A percentile compares a stretch with the other conserved stretches of the same genome.
These are phyloP conservation scores for Penicillium sp. DNA, from an alignment of 2,329 filamentous ascomycete species.

Conservation along the genomic window DNA sequence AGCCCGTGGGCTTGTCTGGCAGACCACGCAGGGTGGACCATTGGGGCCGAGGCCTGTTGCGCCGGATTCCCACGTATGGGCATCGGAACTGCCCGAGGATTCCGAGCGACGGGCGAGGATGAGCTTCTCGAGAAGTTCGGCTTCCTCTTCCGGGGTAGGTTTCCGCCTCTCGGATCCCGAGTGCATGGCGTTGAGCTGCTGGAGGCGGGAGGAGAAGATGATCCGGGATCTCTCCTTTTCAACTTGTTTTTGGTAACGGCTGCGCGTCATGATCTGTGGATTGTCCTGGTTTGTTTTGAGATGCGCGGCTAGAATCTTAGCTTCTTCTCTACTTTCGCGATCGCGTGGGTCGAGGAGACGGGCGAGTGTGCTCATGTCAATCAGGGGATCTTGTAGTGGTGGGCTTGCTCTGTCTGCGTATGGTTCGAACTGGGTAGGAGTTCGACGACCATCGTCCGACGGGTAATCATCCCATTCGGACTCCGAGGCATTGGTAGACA, in stretches of 20 bases:
- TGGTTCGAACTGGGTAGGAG: conserved; percentile 63
- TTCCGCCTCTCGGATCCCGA: conserved; percentile 20
- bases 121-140: conserved; percentile 50
- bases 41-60: conserved; percentile 63
- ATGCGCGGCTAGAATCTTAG: conserved; percentile 70
- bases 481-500: conserved; percentile 45
- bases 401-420: conserved; percentile 42
- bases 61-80: conserved; percentile 56
- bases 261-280: conserved; percentile 65
- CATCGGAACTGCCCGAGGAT: conserved; percentile 8
- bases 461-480: conserved; percentile 44
- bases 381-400: conserved; percentile 52
- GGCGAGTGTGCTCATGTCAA: conserved; percentile 63
- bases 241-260: conserved; percentile 60
- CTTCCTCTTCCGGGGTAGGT: conserved; percentile 47
- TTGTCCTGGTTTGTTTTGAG: conserved; percentile 50
- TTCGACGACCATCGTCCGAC: conserved; percentile 48
- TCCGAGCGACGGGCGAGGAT: conserved; percentile 48
- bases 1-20: conserved; percentile 73
- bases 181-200: conserved; percentile 19
- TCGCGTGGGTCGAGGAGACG: conserved; percentile 72
- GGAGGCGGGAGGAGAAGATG: conserved; percentile 44
- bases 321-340: conserved; percentile 69
- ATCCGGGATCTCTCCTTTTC: conserved; percentile 63
- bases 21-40: conserved; percentile 84